These are phyloP conservation scores for Acanthamoeba quina DNA, from an alignment of 208 protist species.

Conservation along the genomic window DNA sequence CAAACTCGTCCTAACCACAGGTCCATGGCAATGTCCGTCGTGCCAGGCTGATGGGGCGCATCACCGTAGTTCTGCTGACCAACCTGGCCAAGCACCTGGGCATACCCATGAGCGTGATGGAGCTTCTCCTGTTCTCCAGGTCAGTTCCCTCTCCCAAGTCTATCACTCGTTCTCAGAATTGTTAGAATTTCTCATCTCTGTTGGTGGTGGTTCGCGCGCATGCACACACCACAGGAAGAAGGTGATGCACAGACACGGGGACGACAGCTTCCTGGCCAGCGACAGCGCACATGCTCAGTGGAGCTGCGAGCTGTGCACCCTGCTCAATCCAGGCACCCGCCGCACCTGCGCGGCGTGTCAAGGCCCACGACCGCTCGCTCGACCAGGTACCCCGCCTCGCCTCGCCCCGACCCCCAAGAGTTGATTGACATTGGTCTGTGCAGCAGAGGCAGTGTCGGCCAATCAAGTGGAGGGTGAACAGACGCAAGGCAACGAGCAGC, in stretches of 20 bases:
- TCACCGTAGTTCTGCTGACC: neutral
- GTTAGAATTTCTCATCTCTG: no score
- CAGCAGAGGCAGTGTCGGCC: neutral
- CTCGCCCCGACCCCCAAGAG: neutral
- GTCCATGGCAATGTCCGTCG: neutral
- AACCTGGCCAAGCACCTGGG: slow-evolving; percentile 10
- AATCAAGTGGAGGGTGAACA: no score
- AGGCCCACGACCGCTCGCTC: neutral
- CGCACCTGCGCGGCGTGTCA: neutral
- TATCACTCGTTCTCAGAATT: neutral
- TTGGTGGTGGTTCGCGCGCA: no score
- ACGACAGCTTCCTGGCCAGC: slow-evolving; percentile 16
- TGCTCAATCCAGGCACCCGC: neutral
- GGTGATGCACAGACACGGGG: neutral
- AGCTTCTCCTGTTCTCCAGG: slow-evolving; percentile 12
- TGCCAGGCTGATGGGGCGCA: neutral
- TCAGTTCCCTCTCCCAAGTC: neutral
- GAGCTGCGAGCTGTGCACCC: slow-evolving; percentile 4
- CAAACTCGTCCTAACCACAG: neutral
- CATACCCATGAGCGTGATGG: slow-evolving; percentile 15
- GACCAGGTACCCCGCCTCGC: neutral
- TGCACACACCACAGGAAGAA: neutral
- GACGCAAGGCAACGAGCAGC: neutral
- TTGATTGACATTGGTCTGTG: no score
- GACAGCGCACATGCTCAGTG: neutral